Evolutionary conservation across 768 basidiomycete species (phyloP).

Genomic region (Plicaturopsis crispa): DNA sequence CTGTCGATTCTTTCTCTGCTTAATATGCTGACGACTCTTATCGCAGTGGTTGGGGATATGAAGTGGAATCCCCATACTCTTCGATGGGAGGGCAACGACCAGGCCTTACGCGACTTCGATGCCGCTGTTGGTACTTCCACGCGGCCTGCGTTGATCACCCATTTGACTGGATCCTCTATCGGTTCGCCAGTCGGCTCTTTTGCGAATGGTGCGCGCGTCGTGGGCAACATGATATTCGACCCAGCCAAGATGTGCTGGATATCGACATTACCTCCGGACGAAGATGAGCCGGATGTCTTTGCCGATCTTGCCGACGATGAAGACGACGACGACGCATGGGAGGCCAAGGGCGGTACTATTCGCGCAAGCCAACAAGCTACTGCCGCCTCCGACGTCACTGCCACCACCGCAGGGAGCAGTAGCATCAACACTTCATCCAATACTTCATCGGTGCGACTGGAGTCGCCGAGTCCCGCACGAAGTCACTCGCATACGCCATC

Average conservation of each 20-base stretch:
- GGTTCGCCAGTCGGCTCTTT: conserved; percentile 73
- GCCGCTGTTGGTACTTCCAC: conserved; percentile 69
- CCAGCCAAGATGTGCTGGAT: conserved; percentile 94
- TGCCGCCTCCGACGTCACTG: conserved; percentile 18
- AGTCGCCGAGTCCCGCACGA: conserved; percentile 51
- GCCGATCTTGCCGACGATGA: conserved; percentile 90
- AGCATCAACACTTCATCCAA: conserved; percentile 23
- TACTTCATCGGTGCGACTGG: conserved; percentile 16
- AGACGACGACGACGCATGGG: conserved; percentile 66
- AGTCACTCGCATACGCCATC: conserved; percentile 62
- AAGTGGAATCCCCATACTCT: conserved; percentile 88
- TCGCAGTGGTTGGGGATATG: conserved; percentile 91
- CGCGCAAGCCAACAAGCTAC: conserved; percentile 46
- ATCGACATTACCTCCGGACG: conserved; percentile 75
- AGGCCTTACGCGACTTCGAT: conserved; percentile 86
- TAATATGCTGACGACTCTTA: conserved; percentile 10
- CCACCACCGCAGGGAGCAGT: conserved; percentile 20
- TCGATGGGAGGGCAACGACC: conserved; percentile 98
- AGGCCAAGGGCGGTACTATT: conserved; percentile 73
- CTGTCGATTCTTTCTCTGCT: conserved; percentile 1
- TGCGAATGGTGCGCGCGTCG: conserved; percentile 75
- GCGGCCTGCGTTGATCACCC: conserved; percentile 93
- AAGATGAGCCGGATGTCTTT: conserved; percentile 95
- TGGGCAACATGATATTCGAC: conserved; percentile 98
- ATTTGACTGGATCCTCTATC: conserved; percentile 81